Base-by-base conservation (phyloP, 805 yeast genomes). In the Ogataea dorogensis region DNA sequence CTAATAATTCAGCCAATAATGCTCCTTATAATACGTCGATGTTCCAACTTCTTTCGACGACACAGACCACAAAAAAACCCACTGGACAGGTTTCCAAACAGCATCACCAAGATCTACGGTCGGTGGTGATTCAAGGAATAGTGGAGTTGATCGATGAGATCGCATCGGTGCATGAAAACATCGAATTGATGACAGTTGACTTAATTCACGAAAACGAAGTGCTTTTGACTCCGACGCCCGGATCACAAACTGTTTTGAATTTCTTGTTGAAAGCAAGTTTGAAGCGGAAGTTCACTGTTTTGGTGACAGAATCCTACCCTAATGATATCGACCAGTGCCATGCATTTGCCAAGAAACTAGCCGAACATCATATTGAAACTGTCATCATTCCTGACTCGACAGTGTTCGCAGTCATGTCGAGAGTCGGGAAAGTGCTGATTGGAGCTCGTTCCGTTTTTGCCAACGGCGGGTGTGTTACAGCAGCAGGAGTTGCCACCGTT, bases 381-480 rank as follows among this genome's bases (percentile, higher is more conserved):
- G 84, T 89, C 2, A 75, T 93, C 36, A 84, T 93, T 22, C 97
- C 98, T 1, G 99, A 93, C 57, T 75, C 95, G 5, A 83, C 95
- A 17, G 88, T 83, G 0, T 87, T 82, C 61, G 97, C 98, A 0
- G 87, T 93, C 30, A 93, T 93, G 98, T 85, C 96, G 24, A 71
- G 96, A 47, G 98, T 93, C 5, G 96, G 97, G 28, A 94, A 94
- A 59, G 98, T 93, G 19, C 78, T 93, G 41, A 76, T 94, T 36
- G 97, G 98, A 24, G 83, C 98, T 5, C 75, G 85, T 43, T 79
- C 96, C 0, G 97, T 93, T 5, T 84, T 93, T 58, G 95, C 95
- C 35, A 93, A 93, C 56, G 99, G 99, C 42, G 97, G 98, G 8
- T 84, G 95, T 47, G 76, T 87, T 31, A 78, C 95, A 2, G 77